These are phyloP conservation scores for Umbellularia californica DNA, from an alignment of 164 flowering plant genomes.

Conservation along the genomic window DNA sequence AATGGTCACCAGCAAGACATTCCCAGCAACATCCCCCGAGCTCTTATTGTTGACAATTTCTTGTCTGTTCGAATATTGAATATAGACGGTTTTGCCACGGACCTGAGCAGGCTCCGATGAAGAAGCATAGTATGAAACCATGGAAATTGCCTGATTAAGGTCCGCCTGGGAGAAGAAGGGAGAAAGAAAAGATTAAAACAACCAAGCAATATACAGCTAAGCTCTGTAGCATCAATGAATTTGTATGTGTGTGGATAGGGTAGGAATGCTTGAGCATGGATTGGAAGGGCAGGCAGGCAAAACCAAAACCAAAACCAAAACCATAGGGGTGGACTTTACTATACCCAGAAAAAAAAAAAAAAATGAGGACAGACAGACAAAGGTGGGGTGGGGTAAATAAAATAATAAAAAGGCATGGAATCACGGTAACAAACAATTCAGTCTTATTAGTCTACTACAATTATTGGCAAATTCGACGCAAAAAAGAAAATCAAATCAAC, in stretches of 20 bases:
- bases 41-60: conserved; percentile 95
- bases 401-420: too few species aligned
- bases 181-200: neutral
- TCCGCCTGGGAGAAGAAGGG: conserved; percentile 46
- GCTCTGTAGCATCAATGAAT: too few species aligned
- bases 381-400: too few species aligned
- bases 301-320: too few species aligned
- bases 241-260: too few species aligned
- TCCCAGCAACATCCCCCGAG: conserved; percentile 86
- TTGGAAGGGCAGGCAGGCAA: too few species aligned
- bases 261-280: too few species aligned
- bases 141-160: conserved; percentile 87
- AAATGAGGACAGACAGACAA: too few species aligned
- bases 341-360: too few species aligned
- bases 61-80: conserved; percentile 93
- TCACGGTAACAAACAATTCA: too few species aligned
- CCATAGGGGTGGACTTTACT: too few species aligned
- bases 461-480: neutral
- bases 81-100: conserved; percentile 89
- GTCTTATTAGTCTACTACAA: too few species aligned
- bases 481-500: conserved; percentile 3
- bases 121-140: conserved; percentile 94
- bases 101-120: conserved; percentile 98
- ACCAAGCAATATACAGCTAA: neutral
- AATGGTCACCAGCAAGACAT: conserved; percentile 89